Conservation (phyloP, 768 basidiomycete species). For the Phaeolepiota aurea region DNA sequence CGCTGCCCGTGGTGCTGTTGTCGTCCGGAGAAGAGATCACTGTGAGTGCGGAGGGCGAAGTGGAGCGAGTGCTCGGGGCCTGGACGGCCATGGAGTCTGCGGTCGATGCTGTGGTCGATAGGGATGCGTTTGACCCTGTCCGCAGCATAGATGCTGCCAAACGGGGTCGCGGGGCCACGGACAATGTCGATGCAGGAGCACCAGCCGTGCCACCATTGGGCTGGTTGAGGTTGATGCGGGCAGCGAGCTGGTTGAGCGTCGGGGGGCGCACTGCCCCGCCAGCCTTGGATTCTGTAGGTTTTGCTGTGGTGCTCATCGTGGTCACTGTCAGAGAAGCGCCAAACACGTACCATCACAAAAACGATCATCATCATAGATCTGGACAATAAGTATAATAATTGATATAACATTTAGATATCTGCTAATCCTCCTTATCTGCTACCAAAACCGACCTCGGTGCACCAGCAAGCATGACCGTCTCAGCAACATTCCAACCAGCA, state of each 20-base stretch:
- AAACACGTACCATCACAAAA: not conserved
- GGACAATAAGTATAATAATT: not conserved
- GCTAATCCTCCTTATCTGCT: too few species aligned
- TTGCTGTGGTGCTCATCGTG: conserved; percentile 12
- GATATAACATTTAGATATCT: not conserved
- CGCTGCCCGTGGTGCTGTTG: conserved; percentile 19
- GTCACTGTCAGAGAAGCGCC: conserved; percentile 8
- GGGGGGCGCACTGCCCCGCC: conserved; percentile 36
- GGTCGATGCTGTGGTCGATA: conserved; percentile 41
- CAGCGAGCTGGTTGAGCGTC: conserved; percentile 76
- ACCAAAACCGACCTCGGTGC: conserved; percentile 20
- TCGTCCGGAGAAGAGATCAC: conserved; percentile 38
- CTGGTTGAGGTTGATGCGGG: conserved; percentile 52
- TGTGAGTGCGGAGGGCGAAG: conserved; percentile 49
- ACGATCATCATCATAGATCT: not conserved
- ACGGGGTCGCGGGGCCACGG: conserved; percentile 50
- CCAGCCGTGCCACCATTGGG: too few species aligned
- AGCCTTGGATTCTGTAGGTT: conserved; percentile 10
- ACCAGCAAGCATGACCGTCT: conserved; percentile 20
- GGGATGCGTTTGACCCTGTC: conserved; percentile 47
- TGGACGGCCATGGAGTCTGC: conserved; percentile 65
- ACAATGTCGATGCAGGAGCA: conserved; percentile 14
- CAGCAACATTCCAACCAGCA: conserved; percentile 32
- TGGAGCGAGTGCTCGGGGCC: conserved; percentile 55
- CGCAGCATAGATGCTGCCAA: conserved; percentile 68